Evolutionary conservation across 208 protist genomes (phyloP), one percentile per base, ranked within the genome.

Genomic region (Trypanosoma rangeli): DNA sequence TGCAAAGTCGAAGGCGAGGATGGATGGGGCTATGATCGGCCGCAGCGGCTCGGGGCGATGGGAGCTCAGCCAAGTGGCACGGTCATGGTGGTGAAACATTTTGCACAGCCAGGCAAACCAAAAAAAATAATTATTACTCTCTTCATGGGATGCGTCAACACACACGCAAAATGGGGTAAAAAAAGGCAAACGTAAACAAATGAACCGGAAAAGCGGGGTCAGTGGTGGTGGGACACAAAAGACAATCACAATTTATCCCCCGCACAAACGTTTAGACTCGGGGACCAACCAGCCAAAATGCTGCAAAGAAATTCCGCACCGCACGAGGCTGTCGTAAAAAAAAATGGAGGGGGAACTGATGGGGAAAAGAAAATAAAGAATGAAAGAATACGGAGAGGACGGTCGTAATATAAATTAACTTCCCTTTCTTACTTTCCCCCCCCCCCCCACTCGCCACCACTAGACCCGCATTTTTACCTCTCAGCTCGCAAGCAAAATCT

Each of bases 1-100:
- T 35, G 86, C 81, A 72, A 98, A 97, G 75, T 98, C 92, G 24
- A 73, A 74, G 13, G 93, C 92, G 20, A 98, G 86, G 52, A 98
- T 94, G 24, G 96, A 98, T 8, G 96, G 96, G 29, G 84, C 60
- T 42, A 98, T 89, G 64, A 94, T 89, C 48, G 86, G 74, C 28
- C 64, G 62, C 53, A 93, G 80, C 8, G 74, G 73, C 3, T 68
- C 66, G 15, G 83, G 74, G 3, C 70, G 72, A 33, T 82, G 74
- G 18, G 83, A 69, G 75, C 79, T 85, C 39, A 89, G 65, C 83
- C 83, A 91, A 50, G 84, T 90, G 22, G 39, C 76, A 39, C 78
- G 81, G 60, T 91, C 81, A 52, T 80, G 59, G 61, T 87, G 85
- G 62, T 86, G 74, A 74, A 81, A 84, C 66, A 81, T 57, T 12